These are phyloP conservation scores for Elsinoe perseae DNA, from an alignment of 2,329 filamentous ascomycete genomes.

Conservation along the genomic window DNA sequence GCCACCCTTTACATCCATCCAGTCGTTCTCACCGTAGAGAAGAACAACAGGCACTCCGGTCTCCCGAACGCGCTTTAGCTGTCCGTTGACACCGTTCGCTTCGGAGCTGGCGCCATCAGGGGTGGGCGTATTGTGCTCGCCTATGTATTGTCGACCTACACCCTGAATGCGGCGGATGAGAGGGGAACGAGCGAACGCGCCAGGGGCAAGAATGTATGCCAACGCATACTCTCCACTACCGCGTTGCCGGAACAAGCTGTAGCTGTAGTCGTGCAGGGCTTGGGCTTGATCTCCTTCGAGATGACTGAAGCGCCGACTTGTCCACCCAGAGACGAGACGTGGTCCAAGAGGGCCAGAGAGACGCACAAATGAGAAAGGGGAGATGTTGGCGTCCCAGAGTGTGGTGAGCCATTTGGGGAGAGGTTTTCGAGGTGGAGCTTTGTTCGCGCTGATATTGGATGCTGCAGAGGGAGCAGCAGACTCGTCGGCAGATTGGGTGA, in stretches of 20 bases:
- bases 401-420: slow-evolving; percentile 82
- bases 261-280: slow-evolving; percentile 85
- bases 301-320: slow-evolving; percentile 82
- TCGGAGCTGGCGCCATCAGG: slow-evolving; percentile 33
- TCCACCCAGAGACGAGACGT: slow-evolving; percentile 90
- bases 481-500: slow-evolving; percentile 62
- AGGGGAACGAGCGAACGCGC: slow-evolving; percentile 82
- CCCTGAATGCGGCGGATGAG: slow-evolving; percentile 79
- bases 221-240: slow-evolving; percentile 92
- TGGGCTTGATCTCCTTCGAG: slow-evolving; percentile 71
- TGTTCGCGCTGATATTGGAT: slow-evolving; percentile 44
- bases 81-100: not conserved
- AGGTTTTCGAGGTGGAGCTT: slow-evolving; percentile 48
- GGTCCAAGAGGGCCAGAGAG: slow-evolving; percentile 85
- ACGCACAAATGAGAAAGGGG: slow-evolving; percentile 84
- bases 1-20: slow-evolving; percentile 95
- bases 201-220: slow-evolving; percentile 85
- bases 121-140: slow-evolving; percentile 24
- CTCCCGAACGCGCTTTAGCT: slow-evolving; percentile 7
- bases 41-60: slow-evolving; percentile 76
- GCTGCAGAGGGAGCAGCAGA: slow-evolving; percentile 46
- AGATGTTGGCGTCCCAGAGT: slow-evolving; percentile 95
- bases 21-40: slow-evolving; percentile 97
- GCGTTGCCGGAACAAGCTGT: slow-evolving; percentile 84
- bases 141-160: slow-evolving; percentile 64